Percentiles rank a stretch among this genome's conserved stretches.
Conservation (phyloP, 352 stramenopile genomes). For the Phytophthora crassamura region DNA sequence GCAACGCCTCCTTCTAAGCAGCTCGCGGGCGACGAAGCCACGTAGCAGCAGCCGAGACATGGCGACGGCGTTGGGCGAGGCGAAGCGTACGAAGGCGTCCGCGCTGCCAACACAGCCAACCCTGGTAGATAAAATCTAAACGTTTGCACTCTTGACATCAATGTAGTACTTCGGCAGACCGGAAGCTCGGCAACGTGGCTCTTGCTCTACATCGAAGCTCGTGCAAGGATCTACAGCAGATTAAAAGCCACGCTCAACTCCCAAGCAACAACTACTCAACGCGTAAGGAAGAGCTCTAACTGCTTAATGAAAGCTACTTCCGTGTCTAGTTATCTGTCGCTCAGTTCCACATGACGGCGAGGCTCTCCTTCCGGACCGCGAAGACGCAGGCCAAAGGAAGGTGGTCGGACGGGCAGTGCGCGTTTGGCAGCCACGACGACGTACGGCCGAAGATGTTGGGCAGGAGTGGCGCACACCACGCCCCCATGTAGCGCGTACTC, state of each 20-base stretch:
- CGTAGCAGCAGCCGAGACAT: constrained; percentile 9
- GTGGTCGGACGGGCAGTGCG: constrained; percentile 77
- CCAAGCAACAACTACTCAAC: constrained; percentile 22
- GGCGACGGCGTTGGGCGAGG: constrained; percentile 2
- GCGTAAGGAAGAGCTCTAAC: constrained; percentile 45
- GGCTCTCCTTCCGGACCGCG: constrained; percentile 48
- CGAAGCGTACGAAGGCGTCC: constrained; percentile 16
- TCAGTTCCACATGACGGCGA: constrained; percentile 65
- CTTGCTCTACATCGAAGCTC: constrained; percentile 34
- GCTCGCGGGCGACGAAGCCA: constrained; percentile 7
- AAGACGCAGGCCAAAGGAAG: constrained; percentile 77
- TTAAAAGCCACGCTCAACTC: neutral
- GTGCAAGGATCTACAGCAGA: constrained; percentile 22
- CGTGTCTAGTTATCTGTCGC: neutral
- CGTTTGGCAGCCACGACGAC: constrained; percentile 72
- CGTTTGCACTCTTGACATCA: too few species aligned
- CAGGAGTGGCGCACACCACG: constrained; percentile 53
- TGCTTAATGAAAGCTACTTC: constrained; percentile 2
- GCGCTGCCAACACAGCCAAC: neutral
- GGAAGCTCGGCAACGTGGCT: constrained; percentile 10
- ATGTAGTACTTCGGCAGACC: too few species aligned
- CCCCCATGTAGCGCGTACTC: constrained; percentile 54
- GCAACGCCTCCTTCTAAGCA: constrained; percentile 93
- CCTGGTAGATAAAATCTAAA: constrained; percentile 27
- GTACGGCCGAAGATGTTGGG: constrained; percentile 41